Percentiles rank a stretch among this genome's conserved stretches.
phyloP scores from a whole-genome alignment of 176 grass and related monocot species.

The Eleusine coracana region DNA sequence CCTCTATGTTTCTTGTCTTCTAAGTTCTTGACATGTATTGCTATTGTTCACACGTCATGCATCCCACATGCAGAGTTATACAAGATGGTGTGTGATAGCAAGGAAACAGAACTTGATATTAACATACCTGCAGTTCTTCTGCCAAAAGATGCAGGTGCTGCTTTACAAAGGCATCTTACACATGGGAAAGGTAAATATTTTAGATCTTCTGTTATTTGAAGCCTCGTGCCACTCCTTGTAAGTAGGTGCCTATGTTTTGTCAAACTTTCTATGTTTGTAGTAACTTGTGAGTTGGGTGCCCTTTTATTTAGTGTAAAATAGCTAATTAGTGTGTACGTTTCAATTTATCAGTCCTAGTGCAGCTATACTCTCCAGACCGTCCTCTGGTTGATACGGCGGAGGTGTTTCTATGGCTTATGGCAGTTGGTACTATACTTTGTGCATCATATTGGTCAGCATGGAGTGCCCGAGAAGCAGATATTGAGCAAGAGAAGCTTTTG shows the following conservation, averaged over 20 bases:
- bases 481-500: slow-evolving; percentile 90
- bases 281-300: not conserved
- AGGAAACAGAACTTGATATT: slow-evolving; percentile 72
- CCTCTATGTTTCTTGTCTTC: not conserved
- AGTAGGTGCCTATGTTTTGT: slow-evolving; percentile 1
- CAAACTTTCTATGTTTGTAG: slow-evolving; percentile 10
- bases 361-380: slow-evolving; percentile 91
- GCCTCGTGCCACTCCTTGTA: slow-evolving; percentile 15
- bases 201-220: slow-evolving; percentile 4
- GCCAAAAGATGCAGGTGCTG: slow-evolving; percentile 75
- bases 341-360: slow-evolving; percentile 68
- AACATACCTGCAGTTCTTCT: slow-evolving; percentile 91
- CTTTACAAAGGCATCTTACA: slow-evolving; percentile 49
- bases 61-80: slow-evolving; percentile 74
- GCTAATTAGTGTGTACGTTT: slow-evolving; percentile 27
- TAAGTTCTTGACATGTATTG: not conserved
- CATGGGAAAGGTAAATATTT: slow-evolving; percentile 65
- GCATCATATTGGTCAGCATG: slow-evolving; percentile 98
- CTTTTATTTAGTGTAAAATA: slow-evolving; percentile 6
- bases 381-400: slow-evolving; percentile 93
- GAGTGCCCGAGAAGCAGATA: slow-evolving; percentile 80
- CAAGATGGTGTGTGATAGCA: slow-evolving; percentile 93
- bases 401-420: slow-evolving; percentile 99
- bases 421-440: slow-evolving; percentile 95
- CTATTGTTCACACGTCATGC: not conserved